These are phyloP conservation scores for Teratosphaeria destructans DNA, from an alignment of 2,329 filamentous ascomycete genomes.

Conservation along the genomic window DNA sequence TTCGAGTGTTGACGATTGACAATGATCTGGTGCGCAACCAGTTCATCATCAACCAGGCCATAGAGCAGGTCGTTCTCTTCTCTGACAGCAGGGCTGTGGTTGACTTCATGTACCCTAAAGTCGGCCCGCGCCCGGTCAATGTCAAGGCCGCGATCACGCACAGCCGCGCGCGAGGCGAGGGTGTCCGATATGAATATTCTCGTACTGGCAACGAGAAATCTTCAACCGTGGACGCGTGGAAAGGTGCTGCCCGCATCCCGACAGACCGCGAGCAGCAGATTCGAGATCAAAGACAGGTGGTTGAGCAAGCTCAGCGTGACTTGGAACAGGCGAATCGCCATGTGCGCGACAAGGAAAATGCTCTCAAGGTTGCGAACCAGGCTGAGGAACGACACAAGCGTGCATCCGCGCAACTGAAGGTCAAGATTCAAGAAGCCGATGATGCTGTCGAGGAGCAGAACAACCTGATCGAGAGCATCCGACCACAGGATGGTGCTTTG, in stretches of 20 bases:
- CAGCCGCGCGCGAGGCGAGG: constrained; percentile 46
- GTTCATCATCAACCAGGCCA: constrained; percentile 68
- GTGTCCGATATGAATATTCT: constrained; percentile 47
- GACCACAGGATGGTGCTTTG: constrained; percentile 50
- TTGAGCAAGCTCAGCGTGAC: constrained; percentile 32
- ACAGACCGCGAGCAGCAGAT: constrained; percentile 22
- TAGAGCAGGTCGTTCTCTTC: constrained; percentile 79
- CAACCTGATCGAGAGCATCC: constrained; percentile 48
- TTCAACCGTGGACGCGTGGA: constrained; percentile 43
- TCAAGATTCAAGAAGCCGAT: constrained; percentile 49
- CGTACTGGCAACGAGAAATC: constrained; percentile 40
- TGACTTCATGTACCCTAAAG: constrained; percentile 51
- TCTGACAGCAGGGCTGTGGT: constrained; percentile 56
- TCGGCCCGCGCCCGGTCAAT: constrained; percentile 37
- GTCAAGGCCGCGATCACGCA: constrained; percentile 54
- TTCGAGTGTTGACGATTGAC: constrained; percentile 70
- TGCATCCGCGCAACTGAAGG: constrained; percentile 39
- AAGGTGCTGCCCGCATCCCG: constrained; percentile 49
- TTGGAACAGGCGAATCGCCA: constrained; percentile 43
- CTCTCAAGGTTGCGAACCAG: constrained; percentile 40
- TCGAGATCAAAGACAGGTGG: constrained; percentile 32
- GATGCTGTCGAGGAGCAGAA: constrained; percentile 57
- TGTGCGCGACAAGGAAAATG: constrained; percentile 38
- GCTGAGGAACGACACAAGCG: constrained; percentile 42
- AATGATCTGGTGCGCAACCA: constrained; percentile 68